Conservation (phyloP, 306 rosid species). For the Hippophae gyantsensis region DNA sequence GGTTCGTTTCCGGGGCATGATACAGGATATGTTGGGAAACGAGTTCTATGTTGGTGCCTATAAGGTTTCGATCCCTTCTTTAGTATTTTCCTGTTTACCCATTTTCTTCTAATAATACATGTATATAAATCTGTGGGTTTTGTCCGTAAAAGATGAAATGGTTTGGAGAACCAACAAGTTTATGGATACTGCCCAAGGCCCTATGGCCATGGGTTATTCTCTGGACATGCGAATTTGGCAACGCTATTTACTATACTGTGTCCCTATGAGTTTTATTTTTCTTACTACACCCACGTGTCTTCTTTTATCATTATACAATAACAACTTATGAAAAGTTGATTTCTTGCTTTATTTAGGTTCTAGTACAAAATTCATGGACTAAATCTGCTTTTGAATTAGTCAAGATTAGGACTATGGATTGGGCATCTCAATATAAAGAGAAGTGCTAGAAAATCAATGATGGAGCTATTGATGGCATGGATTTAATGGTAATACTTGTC, state of each 20-base stretch:
- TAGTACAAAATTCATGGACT: conserved; percentile 75
- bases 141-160: conserved; percentile 47
- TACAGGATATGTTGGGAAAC: conserved; percentile 87
- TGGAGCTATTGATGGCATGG: too few species aligned
- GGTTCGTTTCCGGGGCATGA: conserved; percentile 79
- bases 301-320: too few species aligned
- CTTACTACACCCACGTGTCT: neutral
- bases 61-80: conserved; percentile 33
- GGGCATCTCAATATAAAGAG: too few species aligned
- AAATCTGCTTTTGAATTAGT: conserved; percentile 27
- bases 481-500: conserved; percentile 21
- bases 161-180: conserved; percentile 86
- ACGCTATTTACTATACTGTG: conserved; percentile 63
- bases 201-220: conserved; percentile 23
- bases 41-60: conserved; percentile 82
- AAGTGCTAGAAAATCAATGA: too few species aligned
- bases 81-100: conserved; percentile 1
- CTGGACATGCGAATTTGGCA: conserved; percentile 61
- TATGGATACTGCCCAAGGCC: conserved; percentile 48
- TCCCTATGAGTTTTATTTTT: conserved; percentile 47
- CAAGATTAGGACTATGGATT: neutral
- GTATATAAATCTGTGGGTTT: neutral
- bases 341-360: conserved; percentile 35
- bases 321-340: neutral
- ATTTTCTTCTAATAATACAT: neutral